A percentile compares a stretch with the other conserved stretches of the same genome.
These are phyloP conservation scores for Aspergillus panamensis DNA, from an alignment of 495 filamentous ascomycete genomes.

Conservation along the genomic window DNA sequence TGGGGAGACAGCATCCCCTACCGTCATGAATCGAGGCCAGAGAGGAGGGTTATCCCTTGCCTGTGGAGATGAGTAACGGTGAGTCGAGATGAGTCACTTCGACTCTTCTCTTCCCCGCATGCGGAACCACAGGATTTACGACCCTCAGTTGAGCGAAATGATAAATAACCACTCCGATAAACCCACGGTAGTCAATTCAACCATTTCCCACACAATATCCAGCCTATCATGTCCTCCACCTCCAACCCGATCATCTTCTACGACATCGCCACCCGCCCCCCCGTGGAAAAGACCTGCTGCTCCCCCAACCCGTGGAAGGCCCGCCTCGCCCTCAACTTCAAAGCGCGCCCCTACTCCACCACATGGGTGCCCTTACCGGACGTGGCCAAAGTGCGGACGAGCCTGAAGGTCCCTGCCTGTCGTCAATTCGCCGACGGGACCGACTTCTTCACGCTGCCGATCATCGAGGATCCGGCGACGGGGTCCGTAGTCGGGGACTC, in stretches of 20 bases:
- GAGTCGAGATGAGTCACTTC: background rate
- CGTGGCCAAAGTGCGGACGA: slow-evolving; percentile 43
- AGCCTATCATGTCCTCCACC: background rate
- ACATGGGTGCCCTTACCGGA: slow-evolving; percentile 50
- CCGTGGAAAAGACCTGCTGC: slow-evolving; percentile 31
- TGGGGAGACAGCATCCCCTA: no score
- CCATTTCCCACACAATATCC: background rate
- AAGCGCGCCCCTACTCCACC: slow-evolving; percentile 49
- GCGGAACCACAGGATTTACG: no score
- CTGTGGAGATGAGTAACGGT: no score
- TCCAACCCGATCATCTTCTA: slow-evolving; percentile 45
- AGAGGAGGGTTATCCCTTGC: no score
- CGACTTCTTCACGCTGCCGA: slow-evolving; percentile 57
- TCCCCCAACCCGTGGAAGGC: slow-evolving; percentile 60
- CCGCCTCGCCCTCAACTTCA: slow-evolving; percentile 60
- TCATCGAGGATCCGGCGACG: slow-evolving; percentile 49
- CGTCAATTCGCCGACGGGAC: slow-evolving; percentile 56
- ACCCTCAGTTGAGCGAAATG: no score
- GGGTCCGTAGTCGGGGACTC: slow-evolving; percentile 51
- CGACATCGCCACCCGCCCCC: slow-evolving; percentile 50
- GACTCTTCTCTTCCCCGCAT: no score
- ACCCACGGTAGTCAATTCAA: no score
- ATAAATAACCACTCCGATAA: no score
- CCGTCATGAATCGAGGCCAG: no score
- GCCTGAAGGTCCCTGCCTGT: slow-evolving; percentile 40